Evolutionary conservation across 1,284 basidiomycete genomes (phyloP).

Genomic region (Leucoagaricus sp.): DNA sequence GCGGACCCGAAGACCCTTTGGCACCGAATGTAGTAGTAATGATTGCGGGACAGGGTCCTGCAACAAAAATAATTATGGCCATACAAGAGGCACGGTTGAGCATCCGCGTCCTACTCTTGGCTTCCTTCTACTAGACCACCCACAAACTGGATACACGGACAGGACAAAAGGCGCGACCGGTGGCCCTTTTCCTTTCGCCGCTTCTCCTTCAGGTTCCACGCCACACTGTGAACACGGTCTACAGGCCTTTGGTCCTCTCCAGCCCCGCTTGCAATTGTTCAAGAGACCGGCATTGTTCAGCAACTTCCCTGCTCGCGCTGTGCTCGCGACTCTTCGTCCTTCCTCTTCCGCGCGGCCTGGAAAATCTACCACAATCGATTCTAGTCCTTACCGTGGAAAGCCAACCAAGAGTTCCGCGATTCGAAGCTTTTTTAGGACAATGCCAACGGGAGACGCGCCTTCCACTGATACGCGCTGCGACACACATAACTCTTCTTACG

Average conservation of each 20-base stretch:
- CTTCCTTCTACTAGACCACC: slow-evolving; percentile 2
- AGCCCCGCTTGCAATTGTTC: not conserved
- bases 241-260: not conserved
- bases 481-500: not conserved
- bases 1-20: not conserved
- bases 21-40: not conserved
- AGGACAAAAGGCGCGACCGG: not conserved
- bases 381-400: too few species aligned
- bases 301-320: not conserved
- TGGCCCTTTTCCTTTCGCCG: not conserved
- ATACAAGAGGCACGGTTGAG: not conserved
- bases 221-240: not conserved
- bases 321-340: not conserved
- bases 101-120: slow-evolving; percentile 1
- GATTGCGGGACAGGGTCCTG: slow-evolving; percentile 8
- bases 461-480: slow-evolving; percentile 6
- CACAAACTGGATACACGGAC: not conserved
- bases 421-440: not conserved
- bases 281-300: not conserved
- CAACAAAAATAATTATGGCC: slow-evolving; percentile 2
- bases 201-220: not conserved
- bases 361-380: too few species aligned
- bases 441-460: not conserved
- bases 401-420: too few species aligned
- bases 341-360: too few species aligned